Evolutionary conservation across 2,329 filamentous ascomycete species (phyloP), one percentile per base, ranked within the genome.

Genomic region (Fusarium scirpi): DNA sequence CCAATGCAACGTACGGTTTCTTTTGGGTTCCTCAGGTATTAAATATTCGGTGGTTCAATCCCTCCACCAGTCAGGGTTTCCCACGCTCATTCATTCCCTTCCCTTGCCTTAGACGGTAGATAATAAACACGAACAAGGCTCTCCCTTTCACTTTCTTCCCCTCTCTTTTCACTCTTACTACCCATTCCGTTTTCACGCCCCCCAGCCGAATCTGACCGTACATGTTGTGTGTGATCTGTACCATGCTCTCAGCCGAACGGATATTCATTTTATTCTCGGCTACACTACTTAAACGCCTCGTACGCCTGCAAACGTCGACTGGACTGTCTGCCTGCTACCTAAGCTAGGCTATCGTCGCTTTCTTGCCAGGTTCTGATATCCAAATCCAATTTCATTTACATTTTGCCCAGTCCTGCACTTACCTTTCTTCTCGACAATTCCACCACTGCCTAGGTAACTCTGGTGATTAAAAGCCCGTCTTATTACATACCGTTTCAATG

Each of bases 241-340:
- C 49, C 49, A 34, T 43, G 34, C 18, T n/a, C 34, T 43, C 24
- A 53, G 49, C 49, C 49, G 32, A n/a, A 25, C 32, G n/a, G 34
- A 25, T 53, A 44, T 67, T 65, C 63, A 65, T 67, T 57, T 68
- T 58, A 69, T 67, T 54, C 32, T 54, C 43, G 60, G 55, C 58
- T 68, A 55, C 63, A 64, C 55, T 60, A 58, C 67, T 59, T 53
- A 61, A 59, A 70, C 67, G 67, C 67, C 67, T 71, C 67, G 47
- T 69, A 68, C 67, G 49, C 51, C 67, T 55, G 59, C 66, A 64
- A 58, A 49, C 59, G 41, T 55, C 40, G 38, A 54, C 67, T 63
- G 49, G 43, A 48, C 40, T 51, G 40, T 34, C 67, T 44, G 34
- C 32, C 24, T 43, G 25, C 49, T 34, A 53, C 34, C 16, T 20